phyloP scores from a whole-genome alignment of 1,284 basidiomycete species.

The Irpex sp. region DNA sequence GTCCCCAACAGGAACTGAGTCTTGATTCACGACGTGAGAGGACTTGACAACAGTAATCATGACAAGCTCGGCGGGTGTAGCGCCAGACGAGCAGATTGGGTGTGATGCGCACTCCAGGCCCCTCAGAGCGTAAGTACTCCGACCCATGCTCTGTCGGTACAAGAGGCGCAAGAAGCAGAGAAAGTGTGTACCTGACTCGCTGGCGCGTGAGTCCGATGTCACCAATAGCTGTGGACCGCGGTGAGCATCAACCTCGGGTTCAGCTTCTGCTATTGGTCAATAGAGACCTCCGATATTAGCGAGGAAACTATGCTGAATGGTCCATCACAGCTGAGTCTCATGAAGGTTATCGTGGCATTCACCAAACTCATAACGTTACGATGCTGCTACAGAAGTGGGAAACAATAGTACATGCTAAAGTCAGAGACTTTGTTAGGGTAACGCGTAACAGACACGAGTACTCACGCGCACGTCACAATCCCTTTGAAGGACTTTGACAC shows the following conservation, averaged over 20 bases:
- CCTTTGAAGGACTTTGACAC: too few species aligned
- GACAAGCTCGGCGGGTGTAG: neutral
- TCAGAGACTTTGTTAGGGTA: too few species aligned
- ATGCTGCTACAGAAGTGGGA: too few species aligned
- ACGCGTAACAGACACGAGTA: too few species aligned
- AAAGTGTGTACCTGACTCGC: neutral
- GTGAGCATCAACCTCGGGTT: neutral
- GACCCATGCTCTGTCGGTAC: neutral
- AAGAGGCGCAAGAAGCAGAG: neutral
- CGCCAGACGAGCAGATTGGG: neutral
- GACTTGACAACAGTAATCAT: neutral
- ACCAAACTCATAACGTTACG: too few species aligned
- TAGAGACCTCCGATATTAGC: too few species aligned
- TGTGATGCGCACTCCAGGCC: neutral
- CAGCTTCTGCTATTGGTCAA: neutral
- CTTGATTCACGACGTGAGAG: neutral
- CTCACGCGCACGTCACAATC: too few species aligned
- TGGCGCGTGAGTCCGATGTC: neutral
- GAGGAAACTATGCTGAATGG: too few species aligned
- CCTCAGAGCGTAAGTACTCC: neutral
- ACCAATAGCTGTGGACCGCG: neutral
- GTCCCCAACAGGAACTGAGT: too few species aligned
- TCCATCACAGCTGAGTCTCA: too few species aligned
- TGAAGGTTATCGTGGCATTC: too few species aligned
- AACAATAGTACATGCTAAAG: too few species aligned